phyloP scores from a whole-genome alignment of 208 protist species.

The Wallacemonas sp. region DNA sequence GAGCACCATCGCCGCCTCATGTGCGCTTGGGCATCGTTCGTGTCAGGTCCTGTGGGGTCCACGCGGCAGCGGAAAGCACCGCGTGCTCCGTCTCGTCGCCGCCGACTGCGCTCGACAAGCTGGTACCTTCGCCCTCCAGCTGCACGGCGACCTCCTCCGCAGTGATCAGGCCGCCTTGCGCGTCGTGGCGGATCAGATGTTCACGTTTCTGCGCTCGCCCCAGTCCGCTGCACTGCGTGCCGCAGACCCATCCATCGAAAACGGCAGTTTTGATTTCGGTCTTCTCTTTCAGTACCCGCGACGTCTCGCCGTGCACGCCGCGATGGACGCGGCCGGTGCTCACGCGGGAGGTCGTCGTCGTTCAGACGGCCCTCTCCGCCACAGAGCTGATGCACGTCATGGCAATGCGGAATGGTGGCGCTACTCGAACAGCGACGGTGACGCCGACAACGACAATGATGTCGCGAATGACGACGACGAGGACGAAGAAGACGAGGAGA shows the following conservation, averaged over 20 bases:
- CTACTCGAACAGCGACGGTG: constrained; percentile 8
- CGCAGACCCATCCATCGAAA: constrained; percentile 49
- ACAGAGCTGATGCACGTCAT: background rate
- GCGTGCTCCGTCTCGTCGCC: constrained; percentile 65
- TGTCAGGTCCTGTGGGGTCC: constrained; percentile 81
- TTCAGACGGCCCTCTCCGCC: background rate
- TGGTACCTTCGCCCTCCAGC: constrained; percentile 60
- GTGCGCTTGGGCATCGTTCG: constrained; percentile 68
- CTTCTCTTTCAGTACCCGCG: constrained; percentile 60
- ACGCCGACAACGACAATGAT: constrained; percentile 7
- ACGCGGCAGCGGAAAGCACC: constrained; percentile 68
- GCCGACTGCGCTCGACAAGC: constrained; percentile 47
- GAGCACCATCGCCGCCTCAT: constrained; percentile 71
- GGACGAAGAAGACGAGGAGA: constrained; percentile 22
- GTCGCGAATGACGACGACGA: constrained; percentile 10
- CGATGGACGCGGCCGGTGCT: background rate
- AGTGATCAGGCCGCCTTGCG: constrained; percentile 64
- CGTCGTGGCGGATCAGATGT: constrained; percentile 66
- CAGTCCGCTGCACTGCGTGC: constrained; percentile 50
- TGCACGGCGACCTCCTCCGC: constrained; percentile 66
- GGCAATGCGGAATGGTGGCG: background rate
- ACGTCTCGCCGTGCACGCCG: background rate
- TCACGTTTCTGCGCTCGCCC: constrained; percentile 56
- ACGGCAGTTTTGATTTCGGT: constrained; percentile 78
- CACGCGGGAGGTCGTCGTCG: background rate